Evolutionary conservation across 495 filamentous ascomycete genomes (phyloP).

Genomic region (Penicillium subrubescens): DNA sequence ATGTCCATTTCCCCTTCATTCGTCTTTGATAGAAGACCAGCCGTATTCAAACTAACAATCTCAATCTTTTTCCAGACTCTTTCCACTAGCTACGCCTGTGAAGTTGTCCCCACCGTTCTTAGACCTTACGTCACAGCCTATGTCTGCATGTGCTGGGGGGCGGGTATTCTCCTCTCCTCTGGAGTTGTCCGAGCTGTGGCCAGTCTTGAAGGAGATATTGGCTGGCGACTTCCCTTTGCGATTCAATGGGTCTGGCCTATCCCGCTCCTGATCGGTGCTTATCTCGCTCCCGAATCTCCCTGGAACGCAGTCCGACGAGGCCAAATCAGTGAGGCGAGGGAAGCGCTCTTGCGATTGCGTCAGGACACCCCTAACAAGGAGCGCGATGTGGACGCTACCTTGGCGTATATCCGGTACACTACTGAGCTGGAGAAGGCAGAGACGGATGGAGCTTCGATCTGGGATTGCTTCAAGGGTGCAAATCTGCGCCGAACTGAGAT

Average conservation of each 20-base stretch:
- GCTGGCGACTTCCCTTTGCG: conserved; percentile 56
- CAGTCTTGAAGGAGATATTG: conserved; percentile 38
- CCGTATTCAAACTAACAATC: background rate
- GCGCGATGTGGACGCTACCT: conserved; percentile 54
- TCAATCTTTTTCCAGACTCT: conserved; percentile 23
- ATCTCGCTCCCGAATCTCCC: conserved; percentile 48
- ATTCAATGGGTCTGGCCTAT: conserved; percentile 59
- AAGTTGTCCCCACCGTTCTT: conserved; percentile 47
- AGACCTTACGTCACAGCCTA: conserved; percentile 48
- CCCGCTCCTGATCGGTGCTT: conserved; percentile 41
- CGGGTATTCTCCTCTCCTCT: conserved; percentile 53
- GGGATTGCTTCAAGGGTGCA: conserved; percentile 42
- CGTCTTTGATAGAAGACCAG: conserved; percentile 12
- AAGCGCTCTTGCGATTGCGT: conserved; percentile 38
- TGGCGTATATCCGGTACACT: conserved; percentile 46
- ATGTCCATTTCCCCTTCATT: background rate
- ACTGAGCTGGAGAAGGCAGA: conserved; percentile 38
- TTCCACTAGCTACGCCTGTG: conserved; percentile 53
- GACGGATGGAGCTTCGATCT: conserved; percentile 31
- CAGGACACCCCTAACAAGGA: conserved; percentile 29
- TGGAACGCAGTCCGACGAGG: conserved; percentile 44
- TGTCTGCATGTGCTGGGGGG: conserved; percentile 48
- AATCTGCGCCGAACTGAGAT: conserved; percentile 46
- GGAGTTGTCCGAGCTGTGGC: conserved; percentile 46
- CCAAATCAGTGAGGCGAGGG: conserved; percentile 50